A percentile compares a stretch with the other conserved stretches of the same genome.
Conservation (phyloP, 305 asterid species). For the Stenogyne calaminthoides region DNA sequence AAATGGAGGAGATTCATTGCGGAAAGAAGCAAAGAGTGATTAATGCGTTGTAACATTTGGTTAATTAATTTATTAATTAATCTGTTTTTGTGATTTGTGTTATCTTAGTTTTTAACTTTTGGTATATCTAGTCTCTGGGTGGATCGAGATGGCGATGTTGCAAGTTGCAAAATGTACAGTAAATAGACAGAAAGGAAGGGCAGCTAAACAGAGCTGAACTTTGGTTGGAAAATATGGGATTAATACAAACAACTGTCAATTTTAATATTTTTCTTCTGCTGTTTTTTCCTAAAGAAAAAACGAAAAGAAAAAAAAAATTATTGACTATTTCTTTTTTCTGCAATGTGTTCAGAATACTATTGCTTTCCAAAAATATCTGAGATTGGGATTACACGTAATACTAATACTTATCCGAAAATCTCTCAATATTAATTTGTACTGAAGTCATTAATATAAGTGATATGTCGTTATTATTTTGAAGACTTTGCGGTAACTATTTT, state of each 20-base stretch:
- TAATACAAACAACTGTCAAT: conserved; percentile 20
- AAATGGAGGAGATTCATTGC: conserved; percentile 54
- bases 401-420: neutral
- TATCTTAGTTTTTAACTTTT: neutral
- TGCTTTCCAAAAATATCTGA: conserved; percentile 12
- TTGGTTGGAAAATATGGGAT: conserved; percentile 19
- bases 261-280: neutral
- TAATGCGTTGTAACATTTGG: conserved; percentile 28
- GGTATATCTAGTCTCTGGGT: conserved; percentile 16
- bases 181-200: conserved; percentile 16
- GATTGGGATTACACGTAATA: neutral
- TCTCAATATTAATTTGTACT: neutral
- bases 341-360: conserved; percentile 5
- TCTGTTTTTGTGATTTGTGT: neutral
- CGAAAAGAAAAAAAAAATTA: neutral
- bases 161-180: conserved; percentile 47
- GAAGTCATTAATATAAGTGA: neutral
- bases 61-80: neutral
- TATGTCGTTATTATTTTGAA: neutral
- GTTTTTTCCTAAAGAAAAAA: neutral
- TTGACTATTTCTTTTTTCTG: neutral
- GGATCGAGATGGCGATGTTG: conserved; percentile 32
- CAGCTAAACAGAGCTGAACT: conserved; percentile 1
- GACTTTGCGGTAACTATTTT: no score
- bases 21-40: conserved; percentile 70